Conservation (phyloP, 306 rosid genomes). For the Boehmeria nivea region DNA sequence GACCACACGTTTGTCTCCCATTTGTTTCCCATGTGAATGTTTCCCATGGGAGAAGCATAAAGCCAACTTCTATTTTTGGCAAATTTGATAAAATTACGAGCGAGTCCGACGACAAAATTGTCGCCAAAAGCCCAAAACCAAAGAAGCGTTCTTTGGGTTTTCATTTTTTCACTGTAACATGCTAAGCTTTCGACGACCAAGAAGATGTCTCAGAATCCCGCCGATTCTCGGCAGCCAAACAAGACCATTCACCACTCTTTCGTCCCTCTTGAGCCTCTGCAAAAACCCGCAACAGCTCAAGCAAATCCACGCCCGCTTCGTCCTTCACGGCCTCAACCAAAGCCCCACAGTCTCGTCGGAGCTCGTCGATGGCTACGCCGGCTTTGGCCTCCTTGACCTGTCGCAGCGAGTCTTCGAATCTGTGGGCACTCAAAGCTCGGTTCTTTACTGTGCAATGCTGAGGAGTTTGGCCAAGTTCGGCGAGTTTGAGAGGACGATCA, state of each 20-base stretch:
- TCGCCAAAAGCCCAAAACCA: no score
- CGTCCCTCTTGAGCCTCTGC: conserved; percentile 52
- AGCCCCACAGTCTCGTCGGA: conserved; percentile 50
- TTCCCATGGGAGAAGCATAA: no score
- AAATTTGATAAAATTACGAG: not conserved
- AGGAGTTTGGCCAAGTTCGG: conserved; percentile 36
- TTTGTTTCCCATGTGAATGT: no score
- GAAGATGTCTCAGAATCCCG: conserved; percentile 19
- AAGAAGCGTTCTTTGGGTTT: not conserved
- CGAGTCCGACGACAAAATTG: not conserved
- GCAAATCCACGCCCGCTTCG: conserved; percentile 63
- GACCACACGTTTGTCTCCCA: no score
- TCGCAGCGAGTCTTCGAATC: conserved; percentile 42
- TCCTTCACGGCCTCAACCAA: conserved; percentile 66
- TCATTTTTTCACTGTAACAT: conserved; percentile 11
- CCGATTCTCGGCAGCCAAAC: conserved; percentile 34
- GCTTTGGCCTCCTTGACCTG: conserved; percentile 36
- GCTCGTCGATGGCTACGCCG: conserved; percentile 54
- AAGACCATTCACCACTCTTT: conserved; percentile 33
- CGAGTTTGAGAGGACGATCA: conserved; percentile 34
- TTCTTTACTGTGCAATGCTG: conserved; percentile 34
- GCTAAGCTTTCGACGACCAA: conserved; percentile 26
- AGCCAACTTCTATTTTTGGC: not conserved
- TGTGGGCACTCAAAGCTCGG: conserved; percentile 29
- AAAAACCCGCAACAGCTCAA: conserved; percentile 45